A percentile compares a stretch with the other conserved stretches of the same genome.
These are phyloP conservation scores for Plasmodium blacklocki DNA, from an alignment of 169 alveolate species.

Conservation along the genomic window DNA sequence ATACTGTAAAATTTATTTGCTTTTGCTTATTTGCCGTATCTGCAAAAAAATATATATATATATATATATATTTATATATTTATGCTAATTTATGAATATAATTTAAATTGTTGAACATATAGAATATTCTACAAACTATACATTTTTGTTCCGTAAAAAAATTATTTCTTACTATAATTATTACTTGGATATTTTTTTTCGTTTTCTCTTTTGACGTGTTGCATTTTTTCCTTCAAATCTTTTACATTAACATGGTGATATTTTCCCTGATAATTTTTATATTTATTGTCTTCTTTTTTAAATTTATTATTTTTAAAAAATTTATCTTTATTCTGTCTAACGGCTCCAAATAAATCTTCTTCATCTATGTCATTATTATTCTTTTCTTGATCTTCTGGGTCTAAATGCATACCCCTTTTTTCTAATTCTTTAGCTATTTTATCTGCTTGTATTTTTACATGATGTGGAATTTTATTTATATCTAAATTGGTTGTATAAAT, in stretches of 20 bases:
- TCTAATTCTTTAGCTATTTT: conserved; percentile 82
- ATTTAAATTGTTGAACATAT: background rate
- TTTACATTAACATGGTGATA: conserved; percentile 32
- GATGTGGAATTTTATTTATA: conserved; percentile 79
- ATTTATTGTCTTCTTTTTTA: conserved; percentile 59
- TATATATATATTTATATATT: conserved; percentile 9
- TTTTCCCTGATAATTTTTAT: conserved; percentile 20
- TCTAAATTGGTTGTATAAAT: conserved; percentile 84
- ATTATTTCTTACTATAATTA: background rate
- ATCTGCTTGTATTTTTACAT: conserved; percentile 80
- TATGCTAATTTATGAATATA: background rate
- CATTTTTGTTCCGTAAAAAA: background rate
- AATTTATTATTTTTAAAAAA: conserved; percentile 15
- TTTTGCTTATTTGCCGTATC: conserved; percentile 45
- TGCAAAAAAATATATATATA: conserved; percentile 11
- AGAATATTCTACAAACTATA: background rate
- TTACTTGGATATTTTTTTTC: conserved; percentile 73
- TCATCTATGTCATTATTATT: conserved; percentile 81
- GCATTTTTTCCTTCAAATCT: conserved; percentile 72
- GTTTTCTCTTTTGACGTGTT: conserved; percentile 55
- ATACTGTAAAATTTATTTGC: conserved; percentile 46
- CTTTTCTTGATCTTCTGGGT: conserved; percentile 80
- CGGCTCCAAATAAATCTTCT: conserved; percentile 78
- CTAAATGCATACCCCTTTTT: conserved; percentile 77
- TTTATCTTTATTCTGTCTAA: conserved; percentile 60